These are phyloP conservation scores for Scheffersomyces titani DNA, from an alignment of 1,139 yeast species.

Conservation along the genomic window DNA sequence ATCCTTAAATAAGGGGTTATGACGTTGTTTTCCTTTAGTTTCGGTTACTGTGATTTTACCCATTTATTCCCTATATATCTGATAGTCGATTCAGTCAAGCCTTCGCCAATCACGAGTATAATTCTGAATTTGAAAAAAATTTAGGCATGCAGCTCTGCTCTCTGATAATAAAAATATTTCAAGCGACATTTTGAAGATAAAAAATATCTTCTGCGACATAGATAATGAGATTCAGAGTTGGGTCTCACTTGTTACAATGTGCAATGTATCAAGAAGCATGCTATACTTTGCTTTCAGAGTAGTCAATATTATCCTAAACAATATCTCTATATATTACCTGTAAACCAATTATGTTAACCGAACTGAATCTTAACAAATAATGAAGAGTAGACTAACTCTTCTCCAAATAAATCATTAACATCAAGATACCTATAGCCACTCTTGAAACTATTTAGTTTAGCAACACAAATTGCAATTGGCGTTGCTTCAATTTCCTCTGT, in stretches of 20 bases:
- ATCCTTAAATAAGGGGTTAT: constrained; percentile 79
- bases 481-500: constrained; percentile 25
- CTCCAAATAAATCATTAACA: constrained; percentile 74
- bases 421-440: constrained; percentile 83
- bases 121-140: background rate
- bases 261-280: too few relatives aligned
- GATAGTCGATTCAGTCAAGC: background rate
- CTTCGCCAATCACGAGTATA: background rate
- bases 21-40: constrained; percentile 54
- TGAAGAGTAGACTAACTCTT: constrained; percentile 77
- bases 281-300: too few relatives aligned
- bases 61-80: constrained; percentile 38
- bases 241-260: too few relatives aligned
- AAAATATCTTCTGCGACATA: background rate
- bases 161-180: too few relatives aligned
- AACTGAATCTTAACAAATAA: constrained; percentile 58
- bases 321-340: background rate
- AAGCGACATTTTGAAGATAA: background rate
- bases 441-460: constrained; percentile 57
- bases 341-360: background rate
- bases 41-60: constrained; percentile 61
- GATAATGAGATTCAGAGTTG: background rate
- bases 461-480: constrained; percentile 59
- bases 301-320: background rate
- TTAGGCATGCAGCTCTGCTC: background rate